Evolutionary conservation across 2,329 filamentous ascomycete species (phyloP).

Genomic region (Alternaria conjuncta): DNA sequence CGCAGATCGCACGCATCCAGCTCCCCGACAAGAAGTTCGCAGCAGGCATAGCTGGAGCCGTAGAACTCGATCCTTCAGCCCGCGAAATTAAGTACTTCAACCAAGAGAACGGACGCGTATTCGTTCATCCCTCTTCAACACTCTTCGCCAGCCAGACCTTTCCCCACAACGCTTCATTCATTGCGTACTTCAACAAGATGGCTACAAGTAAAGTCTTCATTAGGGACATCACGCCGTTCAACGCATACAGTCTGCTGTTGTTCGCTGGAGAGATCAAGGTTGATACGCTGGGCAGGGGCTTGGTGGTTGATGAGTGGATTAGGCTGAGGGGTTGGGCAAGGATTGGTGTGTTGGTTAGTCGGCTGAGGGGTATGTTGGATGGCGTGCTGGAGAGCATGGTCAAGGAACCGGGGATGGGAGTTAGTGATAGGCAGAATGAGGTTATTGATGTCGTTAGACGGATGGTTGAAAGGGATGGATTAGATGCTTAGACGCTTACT

Average conservation of each 20-base stretch:
- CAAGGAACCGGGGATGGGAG: conserved; percentile 71
- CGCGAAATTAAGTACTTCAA: conserved; percentile 90
- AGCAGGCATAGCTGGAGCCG: conserved; percentile 82
- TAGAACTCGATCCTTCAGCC: conserved; percentile 92
- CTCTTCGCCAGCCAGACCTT: conserved; percentile 85
- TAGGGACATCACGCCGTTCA: conserved; percentile 90
- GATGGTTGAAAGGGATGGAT: conserved; percentile 87
- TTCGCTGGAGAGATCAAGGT: conserved; percentile 86
- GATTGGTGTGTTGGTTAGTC: conserved; percentile 86
- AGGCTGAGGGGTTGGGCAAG: conserved; percentile 87
- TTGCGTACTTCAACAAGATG: conserved; percentile 92
- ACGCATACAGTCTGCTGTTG: conserved; percentile 84
- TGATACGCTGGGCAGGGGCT: conserved; percentile 83
- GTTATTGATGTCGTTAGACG: conserved; percentile 79
- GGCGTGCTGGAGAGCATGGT: conserved; percentile 80
- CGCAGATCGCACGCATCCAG: conserved; percentile 89
- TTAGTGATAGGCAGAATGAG: conserved; percentile 57
- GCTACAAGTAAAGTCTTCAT: conserved; percentile 92
- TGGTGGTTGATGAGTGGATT: conserved; percentile 93
- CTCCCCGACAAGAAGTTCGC: conserved; percentile 97
- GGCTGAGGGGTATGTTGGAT: conserved; percentile 86
- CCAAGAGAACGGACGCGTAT: conserved; percentile 67
- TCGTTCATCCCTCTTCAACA: conserved; percentile 88
- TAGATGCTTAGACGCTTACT: conserved; percentile 60
- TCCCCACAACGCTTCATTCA: conserved; percentile 74